phyloP scores from a whole-genome alignment of 1,284 basidiomycete genomes.

The Trichosporon ovoides region DNA sequence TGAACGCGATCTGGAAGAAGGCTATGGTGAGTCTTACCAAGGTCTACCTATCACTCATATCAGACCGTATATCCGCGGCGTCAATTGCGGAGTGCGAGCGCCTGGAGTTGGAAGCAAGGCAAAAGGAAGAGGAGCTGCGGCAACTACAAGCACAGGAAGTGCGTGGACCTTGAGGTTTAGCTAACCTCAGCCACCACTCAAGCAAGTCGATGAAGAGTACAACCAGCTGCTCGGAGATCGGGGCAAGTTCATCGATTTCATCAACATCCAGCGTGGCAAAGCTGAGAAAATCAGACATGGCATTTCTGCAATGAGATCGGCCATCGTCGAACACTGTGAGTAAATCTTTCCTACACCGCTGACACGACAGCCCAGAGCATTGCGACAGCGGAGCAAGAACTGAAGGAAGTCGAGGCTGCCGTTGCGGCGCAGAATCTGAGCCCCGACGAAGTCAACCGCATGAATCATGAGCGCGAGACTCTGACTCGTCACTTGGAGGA shows the following conservation, averaged over 20 bases:
- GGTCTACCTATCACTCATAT: too few relatives aligned
- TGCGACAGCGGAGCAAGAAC: conserved; percentile 49
- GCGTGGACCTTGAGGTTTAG: conserved; percentile 4
- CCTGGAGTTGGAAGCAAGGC: conserved; percentile 31
- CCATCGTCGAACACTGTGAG: conserved; percentile 36
- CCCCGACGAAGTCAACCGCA: conserved; percentile 74
- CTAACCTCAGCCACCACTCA: conserved; percentile 38
- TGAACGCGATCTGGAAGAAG: conserved; percentile 63
- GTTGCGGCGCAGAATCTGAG: conserved; percentile 77
- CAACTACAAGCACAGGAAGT: conserved; percentile 42
- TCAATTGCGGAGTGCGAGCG: conserved; percentile 36
- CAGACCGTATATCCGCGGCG: conserved; percentile 34
- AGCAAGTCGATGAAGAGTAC: conserved; percentile 42
- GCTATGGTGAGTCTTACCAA: conserved; percentile 56
- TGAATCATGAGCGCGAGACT: conserved; percentile 77
- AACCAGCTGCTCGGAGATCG: conserved; percentile 43
- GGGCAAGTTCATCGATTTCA: conserved; percentile 43
- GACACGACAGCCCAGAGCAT: conserved; percentile 8
- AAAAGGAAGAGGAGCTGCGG: conserved; percentile 31
- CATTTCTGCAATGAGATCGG: conserved; percentile 33
- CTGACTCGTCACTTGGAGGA: conserved; percentile 66
- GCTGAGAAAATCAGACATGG: conserved; percentile 38
- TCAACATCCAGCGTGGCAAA: conserved; percentile 42
- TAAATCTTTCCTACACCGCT: neutral
- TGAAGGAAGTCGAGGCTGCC: conserved; percentile 58